Base-by-base conservation (phyloP, 1,139 yeast species). In the Taphrina pruni region DNA sequence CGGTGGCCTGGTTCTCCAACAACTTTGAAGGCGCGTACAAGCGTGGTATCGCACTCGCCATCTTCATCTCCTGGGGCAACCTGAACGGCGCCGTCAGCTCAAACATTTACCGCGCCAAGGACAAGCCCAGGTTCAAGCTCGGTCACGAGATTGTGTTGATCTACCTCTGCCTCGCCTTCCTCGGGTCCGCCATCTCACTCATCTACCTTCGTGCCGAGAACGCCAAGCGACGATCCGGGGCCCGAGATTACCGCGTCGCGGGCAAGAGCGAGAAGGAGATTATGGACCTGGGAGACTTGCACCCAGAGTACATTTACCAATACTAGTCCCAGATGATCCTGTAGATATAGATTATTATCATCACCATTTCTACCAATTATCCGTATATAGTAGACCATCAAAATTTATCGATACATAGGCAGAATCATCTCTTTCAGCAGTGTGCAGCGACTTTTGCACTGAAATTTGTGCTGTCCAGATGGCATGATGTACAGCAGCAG, bases 31-130 rank as follows among this genome's bases (percentile, higher is more conserved):
- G 80, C 8, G 75, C 76, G 2, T 76, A 76, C 71, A 81, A 80
- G 71, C 76, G 84, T 61, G 81, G 81, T 1, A 76, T 81, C 61
- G 82, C 80, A 1, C 77, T 80, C 76, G 83, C 82, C 8, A 73
- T 79, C 54, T 82, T 80, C 65, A 79, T 81, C 57, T 82, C 82
- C 4, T 67, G 80, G 45, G 84, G 84, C 11, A 66, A 66, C 14
- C 79, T 79, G 68, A 74, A 81, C 46, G 80, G 81, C 17, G 83
- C 83, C 26, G 78, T 81, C 20, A 74, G 52, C n/a, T 65, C 68
- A 9, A 65, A 65, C 50, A 65, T 65, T 60, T 66, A 58, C 60
- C 65, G 69, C 12, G 60, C 60, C 14, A 20, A 17, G 39, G 69
- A 66, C 61, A 56, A 43, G 54, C 69, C 69, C 6, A 48, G 65